These are phyloP conservation scores for Quercus tomentella DNA, from an alignment of 331 rosid genomes.

Conservation along the genomic window DNA sequence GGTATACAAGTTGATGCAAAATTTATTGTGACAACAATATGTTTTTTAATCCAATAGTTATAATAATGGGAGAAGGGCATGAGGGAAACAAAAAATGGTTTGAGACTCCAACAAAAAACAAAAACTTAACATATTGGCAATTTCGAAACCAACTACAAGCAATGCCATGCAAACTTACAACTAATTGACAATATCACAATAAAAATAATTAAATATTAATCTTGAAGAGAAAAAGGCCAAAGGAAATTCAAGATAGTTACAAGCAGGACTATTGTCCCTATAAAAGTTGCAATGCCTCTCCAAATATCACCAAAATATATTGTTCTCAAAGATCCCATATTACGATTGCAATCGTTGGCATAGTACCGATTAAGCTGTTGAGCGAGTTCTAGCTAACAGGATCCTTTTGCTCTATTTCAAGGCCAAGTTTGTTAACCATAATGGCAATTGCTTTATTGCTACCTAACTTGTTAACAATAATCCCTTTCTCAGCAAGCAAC, in stretches of 20 bases:
- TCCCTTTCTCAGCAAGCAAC: conserved; percentile 3
- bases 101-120: too few relatives aligned
- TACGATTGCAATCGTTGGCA: conserved; percentile 22
- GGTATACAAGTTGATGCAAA: too few relatives aligned
- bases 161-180: too few relatives aligned
- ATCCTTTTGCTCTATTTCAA: background rate
- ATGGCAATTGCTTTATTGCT: background rate
- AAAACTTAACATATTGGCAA: too few relatives aligned
- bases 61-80: too few relatives aligned
- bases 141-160: too few relatives aligned
- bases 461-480: background rate
- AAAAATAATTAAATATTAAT: too few relatives aligned
- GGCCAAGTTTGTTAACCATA: conserved; percentile 7
- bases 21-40: too few relatives aligned
- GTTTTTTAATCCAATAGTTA: too few relatives aligned
- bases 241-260: background rate
- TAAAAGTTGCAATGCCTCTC: conserved; percentile 31
- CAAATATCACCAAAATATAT: conserved; percentile 31
- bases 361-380: conserved; percentile 10
- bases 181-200: too few relatives aligned
- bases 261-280: conserved; percentile 24
- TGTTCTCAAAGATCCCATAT: conserved; percentile 18
- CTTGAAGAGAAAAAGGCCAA: background rate
- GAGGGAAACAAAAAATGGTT: too few relatives aligned
- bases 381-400: background rate